phyloP scores from a whole-genome alignment of 768 basidiomycete genomes.

The Multifurca ochricompacta region DNA sequence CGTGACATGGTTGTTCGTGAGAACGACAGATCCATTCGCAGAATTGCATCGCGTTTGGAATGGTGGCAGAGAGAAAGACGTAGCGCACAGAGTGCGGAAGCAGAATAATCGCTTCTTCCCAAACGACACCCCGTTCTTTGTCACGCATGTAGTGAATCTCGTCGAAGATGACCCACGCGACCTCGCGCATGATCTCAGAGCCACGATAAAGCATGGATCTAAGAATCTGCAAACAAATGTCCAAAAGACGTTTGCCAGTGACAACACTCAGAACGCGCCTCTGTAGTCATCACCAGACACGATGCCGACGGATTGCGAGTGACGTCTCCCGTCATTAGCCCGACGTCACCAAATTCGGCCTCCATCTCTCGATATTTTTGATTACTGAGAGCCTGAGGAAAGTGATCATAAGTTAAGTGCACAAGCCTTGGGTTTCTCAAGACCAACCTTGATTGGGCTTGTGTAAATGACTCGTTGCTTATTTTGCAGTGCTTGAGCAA shows the following conservation, averaged over 20 bases:
- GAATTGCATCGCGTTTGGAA: conserved; percentile 99
- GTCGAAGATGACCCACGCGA: conserved; percentile 99
- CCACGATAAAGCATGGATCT: conserved; percentile 98
- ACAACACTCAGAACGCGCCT: conserved; percentile 44
- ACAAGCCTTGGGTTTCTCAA: conserved; percentile 2
- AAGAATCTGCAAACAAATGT: conserved; percentile 58
- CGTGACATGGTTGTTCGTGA: conserved; percentile 96
- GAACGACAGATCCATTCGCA: conserved; percentile 98
- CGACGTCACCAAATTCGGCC: conserved; percentile 95
- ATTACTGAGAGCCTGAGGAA: conserved; percentile 82
- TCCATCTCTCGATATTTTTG: conserved; percentile 99
- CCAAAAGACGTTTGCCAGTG: not conserved
- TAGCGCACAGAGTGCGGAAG: conserved; percentile 94
- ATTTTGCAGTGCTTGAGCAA: conserved; percentile 89
- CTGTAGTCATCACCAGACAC: conserved; percentile 98
- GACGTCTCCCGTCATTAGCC: conserved; percentile 98
- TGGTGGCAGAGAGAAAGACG: conserved; percentile 97
- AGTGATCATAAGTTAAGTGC: conserved; percentile 19
- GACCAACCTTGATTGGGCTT: conserved; percentile 93
- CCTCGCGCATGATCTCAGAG: conserved; percentile 98
- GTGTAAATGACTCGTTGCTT: conserved; percentile 98
- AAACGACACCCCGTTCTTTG: conserved; percentile 97
- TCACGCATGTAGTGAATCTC: conserved; percentile 99
- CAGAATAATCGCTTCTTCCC: conserved; percentile 98
- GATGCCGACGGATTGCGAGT: conserved; percentile 97